Conservation (phyloP, 805 yeast species). For the Cyberlindnera bimundalis region DNA sequence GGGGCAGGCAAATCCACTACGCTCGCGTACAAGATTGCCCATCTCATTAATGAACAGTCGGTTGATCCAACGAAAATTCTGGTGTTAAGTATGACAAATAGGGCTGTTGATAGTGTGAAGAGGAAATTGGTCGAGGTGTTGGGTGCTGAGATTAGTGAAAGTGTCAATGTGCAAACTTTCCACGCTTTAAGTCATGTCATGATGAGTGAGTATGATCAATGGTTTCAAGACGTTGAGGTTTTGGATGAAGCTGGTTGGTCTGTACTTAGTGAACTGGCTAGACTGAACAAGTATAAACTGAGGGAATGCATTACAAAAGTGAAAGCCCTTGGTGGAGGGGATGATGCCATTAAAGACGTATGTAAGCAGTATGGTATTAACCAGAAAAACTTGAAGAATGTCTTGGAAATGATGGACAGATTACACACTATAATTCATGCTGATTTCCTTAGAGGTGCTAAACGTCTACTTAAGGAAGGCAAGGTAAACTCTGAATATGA, state of each 20-base stretch:
- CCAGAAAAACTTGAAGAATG: background rate
- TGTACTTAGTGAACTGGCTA: conserved; percentile 24
- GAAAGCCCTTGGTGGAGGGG: background rate
- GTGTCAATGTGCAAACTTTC: conserved; percentile 47
- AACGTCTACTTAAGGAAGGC: conserved; percentile 30
- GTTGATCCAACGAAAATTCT: conserved; percentile 52
- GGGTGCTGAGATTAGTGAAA: conserved; percentile 36
- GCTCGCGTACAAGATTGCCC: conserved; percentile 48
- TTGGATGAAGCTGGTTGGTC: conserved; percentile 58
- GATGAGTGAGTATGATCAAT: conserved; percentile 35
- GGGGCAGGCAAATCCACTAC: conserved; percentile 74
- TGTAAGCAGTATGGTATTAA: conserved; percentile 2
- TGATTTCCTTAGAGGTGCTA: conserved; percentile 28
- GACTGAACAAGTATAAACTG: conserved; percentile 13
- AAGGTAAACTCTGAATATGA: conserved; percentile 28
- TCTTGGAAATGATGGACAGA: conserved; percentile 13
- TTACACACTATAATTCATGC: conserved; percentile 21
- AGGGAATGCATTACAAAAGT: conserved; percentile 6
- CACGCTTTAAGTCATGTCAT: conserved; percentile 58
- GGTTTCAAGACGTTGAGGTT: conserved; percentile 32
- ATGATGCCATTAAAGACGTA: background rate
- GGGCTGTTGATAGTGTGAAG: conserved; percentile 52
- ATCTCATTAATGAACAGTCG: conserved; percentile 35
- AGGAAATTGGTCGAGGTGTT: conserved; percentile 31
- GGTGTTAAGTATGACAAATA: conserved; percentile 64